Conservation (phyloP, 192 early-diverging fungal species). For the Backusella parvicylindrica region DNA sequence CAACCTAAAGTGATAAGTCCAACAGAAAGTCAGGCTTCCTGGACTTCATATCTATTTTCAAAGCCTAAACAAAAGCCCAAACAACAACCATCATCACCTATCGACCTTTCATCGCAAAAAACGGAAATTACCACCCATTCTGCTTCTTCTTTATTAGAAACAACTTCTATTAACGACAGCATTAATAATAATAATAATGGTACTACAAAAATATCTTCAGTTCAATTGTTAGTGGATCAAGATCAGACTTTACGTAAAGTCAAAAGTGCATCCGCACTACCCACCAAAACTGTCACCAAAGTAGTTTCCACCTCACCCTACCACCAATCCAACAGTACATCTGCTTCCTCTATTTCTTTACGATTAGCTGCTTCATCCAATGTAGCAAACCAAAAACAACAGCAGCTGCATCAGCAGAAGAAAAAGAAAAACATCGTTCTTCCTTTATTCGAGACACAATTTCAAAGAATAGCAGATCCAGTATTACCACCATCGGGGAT, state of each 20-base stretch:
- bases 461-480: not conserved
- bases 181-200: not conserved
- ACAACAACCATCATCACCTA: too few species aligned
- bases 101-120: not conserved
- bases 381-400: not conserved
- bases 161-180: not conserved
- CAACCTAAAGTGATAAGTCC: not conserved
- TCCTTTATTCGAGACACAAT: constrained; percentile 30
- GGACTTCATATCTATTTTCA: not conserved
- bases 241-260: not conserved
- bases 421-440: constrained; percentile 21
- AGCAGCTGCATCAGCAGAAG: not conserved
- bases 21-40: not conserved
- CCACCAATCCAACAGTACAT: not conserved
- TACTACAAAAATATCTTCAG: not conserved
- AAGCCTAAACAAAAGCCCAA: not conserved
- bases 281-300: not conserved
- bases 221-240: not conserved
- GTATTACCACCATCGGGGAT: not conserved
- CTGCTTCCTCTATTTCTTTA: not conserved
- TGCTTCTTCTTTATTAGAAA: not conserved
- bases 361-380: not conserved
- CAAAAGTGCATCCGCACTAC: not conserved
- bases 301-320: not conserved
- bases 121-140: not conserved